These are phyloP conservation scores for Botryotinia convoluta DNA, from an alignment of 2,329 filamentous ascomycete species.

Conservation along the genomic window DNA sequence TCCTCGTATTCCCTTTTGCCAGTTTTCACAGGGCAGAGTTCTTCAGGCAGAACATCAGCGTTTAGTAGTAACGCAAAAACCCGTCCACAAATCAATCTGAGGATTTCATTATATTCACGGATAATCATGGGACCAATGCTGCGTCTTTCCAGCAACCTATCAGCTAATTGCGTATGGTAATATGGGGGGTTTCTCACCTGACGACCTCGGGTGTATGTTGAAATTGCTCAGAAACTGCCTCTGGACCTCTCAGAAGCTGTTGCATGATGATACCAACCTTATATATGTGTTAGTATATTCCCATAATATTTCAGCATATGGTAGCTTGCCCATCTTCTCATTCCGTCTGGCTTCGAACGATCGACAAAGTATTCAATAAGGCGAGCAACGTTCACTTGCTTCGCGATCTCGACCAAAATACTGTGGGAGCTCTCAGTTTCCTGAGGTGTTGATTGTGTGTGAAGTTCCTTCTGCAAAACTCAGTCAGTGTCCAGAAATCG, in stretches of 20 bases:
- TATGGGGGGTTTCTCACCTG: conserved; percentile 26
- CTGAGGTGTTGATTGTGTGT: conserved; percentile 12
- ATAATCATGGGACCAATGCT: conserved; percentile 29
- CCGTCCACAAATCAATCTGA: conserved; percentile 31
- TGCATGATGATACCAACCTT: conserved; percentile 34
- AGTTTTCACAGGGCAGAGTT: conserved; percentile 30
- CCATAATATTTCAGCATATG: background rate
- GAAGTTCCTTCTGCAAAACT: conserved; percentile 25
- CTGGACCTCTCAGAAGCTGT: conserved; percentile 29
- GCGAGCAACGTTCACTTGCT: background rate
- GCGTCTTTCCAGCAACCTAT: conserved; percentile 21
- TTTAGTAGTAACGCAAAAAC: conserved; percentile 27
- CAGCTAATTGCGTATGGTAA: background rate
- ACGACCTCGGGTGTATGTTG: conserved; percentile 27
- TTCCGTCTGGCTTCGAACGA: conserved; percentile 15
- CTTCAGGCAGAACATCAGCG: conserved; percentile 19
- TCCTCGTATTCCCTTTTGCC: conserved; percentile 20
- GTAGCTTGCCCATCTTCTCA: conserved; percentile 35
- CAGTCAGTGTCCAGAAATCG: background rate
- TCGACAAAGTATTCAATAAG: conserved; percentile 29
- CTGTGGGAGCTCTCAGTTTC: background rate
- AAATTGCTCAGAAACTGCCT: conserved; percentile 24
- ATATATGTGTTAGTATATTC: conserved; percentile 5
- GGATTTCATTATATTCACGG: conserved; percentile 32
- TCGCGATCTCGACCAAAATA: conserved; percentile 1